Conservation (phyloP, 208 protist genomes). For the Angomonas deanei region DNA sequence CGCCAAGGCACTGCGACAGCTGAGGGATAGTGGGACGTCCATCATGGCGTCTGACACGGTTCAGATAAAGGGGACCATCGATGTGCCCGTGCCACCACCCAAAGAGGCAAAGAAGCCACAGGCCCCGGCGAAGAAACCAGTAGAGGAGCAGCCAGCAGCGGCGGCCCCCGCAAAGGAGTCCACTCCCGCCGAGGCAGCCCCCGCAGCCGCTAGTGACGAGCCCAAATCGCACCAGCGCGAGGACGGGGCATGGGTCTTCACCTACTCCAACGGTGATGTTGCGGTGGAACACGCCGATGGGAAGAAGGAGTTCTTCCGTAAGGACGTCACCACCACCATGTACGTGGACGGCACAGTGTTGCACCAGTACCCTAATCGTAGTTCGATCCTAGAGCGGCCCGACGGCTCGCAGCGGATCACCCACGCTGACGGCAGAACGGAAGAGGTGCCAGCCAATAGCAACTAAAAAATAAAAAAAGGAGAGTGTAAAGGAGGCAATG, state of each 20-base stretch:
- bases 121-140: neutral
- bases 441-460: conserved; percentile 10
- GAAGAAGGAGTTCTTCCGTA: conserved; percentile 54
- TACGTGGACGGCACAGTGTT: conserved; percentile 56
- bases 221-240: conserved; percentile 37
- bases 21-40: conserved; percentile 50
- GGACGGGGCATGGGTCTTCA: conserved; percentile 79
- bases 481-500: neutral
- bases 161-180: neutral
- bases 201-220: conserved; percentile 9
- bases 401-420: conserved; percentile 79
- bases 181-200: neutral
- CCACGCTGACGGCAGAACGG: conserved; percentile 62
- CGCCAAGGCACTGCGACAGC: conserved; percentile 28
- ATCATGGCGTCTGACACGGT: conserved; percentile 43
- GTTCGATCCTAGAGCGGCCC: conserved; percentile 61
- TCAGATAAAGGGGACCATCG: conserved; percentile 11
- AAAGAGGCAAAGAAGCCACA: neutral
- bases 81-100: neutral
- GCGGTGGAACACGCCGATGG: conserved; percentile 50
- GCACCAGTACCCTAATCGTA: conserved; percentile 73
- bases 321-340: conserved; percentile 58
- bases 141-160: neutral
- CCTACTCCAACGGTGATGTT: conserved; percentile 62
- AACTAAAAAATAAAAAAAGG: neutral